Base-by-base conservation (phyloP, 495 filamentous ascomycete genomes). In the Hamigera avellanea region DNA sequence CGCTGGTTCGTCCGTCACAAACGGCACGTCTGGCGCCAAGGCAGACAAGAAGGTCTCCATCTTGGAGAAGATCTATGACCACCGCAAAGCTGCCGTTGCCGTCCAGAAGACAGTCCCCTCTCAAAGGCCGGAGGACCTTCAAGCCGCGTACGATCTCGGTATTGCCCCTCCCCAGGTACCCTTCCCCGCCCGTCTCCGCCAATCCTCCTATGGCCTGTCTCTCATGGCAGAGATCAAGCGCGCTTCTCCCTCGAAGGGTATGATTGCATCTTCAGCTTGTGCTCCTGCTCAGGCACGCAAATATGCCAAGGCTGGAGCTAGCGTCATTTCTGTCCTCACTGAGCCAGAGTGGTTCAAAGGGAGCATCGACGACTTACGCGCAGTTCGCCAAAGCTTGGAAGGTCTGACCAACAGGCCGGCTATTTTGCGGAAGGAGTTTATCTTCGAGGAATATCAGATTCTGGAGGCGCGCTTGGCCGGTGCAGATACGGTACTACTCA, bases 331-430 rank as follows among this genome's bases (percentile, higher is more conserved):
- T 8, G 93, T 99, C 9, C 75, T 99, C 36, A 99, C 91, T 0
- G 91, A 99, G 59, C 91, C 91, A 0, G 81, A 95, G 47, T 99
- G 87, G 87, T 99, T 99, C 65, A 96, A 95, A 59, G 91, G 91
- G 19, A 88, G 81, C 44, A 85, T 96, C 35, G 91, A 99, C 36
- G 91, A 99, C 53, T 65, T 99, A 25, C 79, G 86, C 31, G 75
- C 80, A 36, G 91, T 95, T 18, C 78, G 91, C 9, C 84, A 87
- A 54, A 85, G 82, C 29, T 65, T 99, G 12, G 78, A 86, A 44
- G 84, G 82, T 8, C 83, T 96, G 74, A 78, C 83, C 0, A 91
- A 95, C 55, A 73, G 91, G 26, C 91, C 91, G 3, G 91, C 88
- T 7, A 69, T 99, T 5, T 66, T 99, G 14, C 75, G 93, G 6